Evolutionary conservation across 2,329 filamentous ascomycete genomes (phyloP), one percentile per base, ranked within the genome.

Genomic region (Diaporthe sp.): DNA sequence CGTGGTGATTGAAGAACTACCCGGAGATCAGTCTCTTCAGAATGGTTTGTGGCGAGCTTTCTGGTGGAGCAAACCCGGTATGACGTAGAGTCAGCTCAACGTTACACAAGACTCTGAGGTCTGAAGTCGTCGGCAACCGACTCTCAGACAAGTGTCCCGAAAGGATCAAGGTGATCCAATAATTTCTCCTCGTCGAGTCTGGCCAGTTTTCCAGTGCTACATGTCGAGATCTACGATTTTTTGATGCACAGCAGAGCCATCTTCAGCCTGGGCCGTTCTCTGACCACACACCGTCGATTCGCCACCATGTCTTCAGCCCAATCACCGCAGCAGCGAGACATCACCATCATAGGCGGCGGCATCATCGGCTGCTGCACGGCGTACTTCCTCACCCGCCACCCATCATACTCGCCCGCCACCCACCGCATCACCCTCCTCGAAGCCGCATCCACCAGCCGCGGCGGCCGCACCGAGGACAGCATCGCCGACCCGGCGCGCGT

Each of bases 291-390:
- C 28, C n/a, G 37, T 15, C 58, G 34, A 53, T 19, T 42, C 65
- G 34, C 58, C 57, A 44, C 58, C 34, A 59, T 55, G 51, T 55
- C 46, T 44, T 4, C 44, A 31, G 13, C 31, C 22, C n/a, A 28
- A 9, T 46, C 15, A 42, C 22, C 22, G 6, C 22, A 51, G 13
- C 70, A 65, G 46, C 58, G 58, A 39, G 73, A 77, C 62, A 75
- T 77, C 55, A 75, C 73, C 61, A 75, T 84, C 73, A 77, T 84
- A 88, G 93, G 94, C 78, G 94, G 93, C 75, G 94, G 94, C 76
- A 94, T 95, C 71, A 95, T 95, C 77, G 94, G 94, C 77, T 93
- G 91, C 82, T 94, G 91, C 76, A 91, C 92, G 3, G 93, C 94
- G 31, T 95, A 95, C 79, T 95, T 90, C 80, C 86, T 95, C 17